Conservation (phyloP, 768 basidiomycete genomes). For the Hortiboletus campestris region DNA sequence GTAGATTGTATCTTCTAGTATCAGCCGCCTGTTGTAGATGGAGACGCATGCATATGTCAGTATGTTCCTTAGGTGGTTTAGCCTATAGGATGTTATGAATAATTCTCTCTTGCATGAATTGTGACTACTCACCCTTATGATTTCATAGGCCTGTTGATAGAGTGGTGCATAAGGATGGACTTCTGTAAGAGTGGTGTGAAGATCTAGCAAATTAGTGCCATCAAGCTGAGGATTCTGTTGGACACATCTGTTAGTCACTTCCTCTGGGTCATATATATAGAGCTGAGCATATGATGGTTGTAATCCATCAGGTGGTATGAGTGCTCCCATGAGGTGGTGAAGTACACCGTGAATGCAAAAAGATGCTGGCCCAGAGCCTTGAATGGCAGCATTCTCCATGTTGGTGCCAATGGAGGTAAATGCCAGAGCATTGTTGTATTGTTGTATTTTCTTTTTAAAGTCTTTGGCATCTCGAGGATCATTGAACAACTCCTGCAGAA, state of each 20-base stretch:
- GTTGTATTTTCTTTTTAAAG: too few relatives aligned
- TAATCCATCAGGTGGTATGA: too few relatives aligned
- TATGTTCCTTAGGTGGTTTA: constrained; percentile 2
- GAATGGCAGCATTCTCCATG: neutral
- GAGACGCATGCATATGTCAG: too few relatives aligned
- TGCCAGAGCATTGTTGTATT: too few relatives aligned
- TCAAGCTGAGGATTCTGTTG: constrained; percentile 23
- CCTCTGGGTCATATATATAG: too few relatives aligned
- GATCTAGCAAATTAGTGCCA: constrained; percentile 13
- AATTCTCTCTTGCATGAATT: neutral
- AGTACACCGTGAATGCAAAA: constrained; percentile 21
- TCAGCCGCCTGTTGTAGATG: too few relatives aligned
- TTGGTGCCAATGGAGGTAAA: neutral
- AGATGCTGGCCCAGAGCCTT: constrained; percentile 18
- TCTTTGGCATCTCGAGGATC: too few relatives aligned
- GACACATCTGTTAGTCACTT: constrained; percentile 16
- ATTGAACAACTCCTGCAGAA: too few relatives aligned
- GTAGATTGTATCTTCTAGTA: too few relatives aligned
- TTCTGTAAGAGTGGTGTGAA: constrained; percentile 25
- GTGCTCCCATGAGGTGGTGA: too few relatives aligned
- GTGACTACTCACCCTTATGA: constrained; percentile 15
- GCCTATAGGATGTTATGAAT: neutral
- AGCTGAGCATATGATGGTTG: too few relatives aligned
- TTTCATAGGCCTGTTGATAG: constrained; percentile 34
- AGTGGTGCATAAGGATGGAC: constrained; percentile 30